Conservation (phyloP, 2,329 filamentous ascomycete species). For the Nothomitra cinnamomea region DNA sequence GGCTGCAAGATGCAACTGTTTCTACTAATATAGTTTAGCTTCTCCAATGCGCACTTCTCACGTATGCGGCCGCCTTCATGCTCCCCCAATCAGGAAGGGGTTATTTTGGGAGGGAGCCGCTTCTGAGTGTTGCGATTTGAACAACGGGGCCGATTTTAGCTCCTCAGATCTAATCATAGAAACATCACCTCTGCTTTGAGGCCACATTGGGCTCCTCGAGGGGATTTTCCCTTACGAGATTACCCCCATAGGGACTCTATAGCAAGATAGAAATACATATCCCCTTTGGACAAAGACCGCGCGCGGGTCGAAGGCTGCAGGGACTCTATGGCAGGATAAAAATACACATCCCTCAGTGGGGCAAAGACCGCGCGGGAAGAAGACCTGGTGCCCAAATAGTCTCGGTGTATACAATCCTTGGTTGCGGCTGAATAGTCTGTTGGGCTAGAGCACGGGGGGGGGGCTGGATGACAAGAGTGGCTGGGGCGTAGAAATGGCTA, state of each 20-base stretch:
- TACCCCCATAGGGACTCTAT: neutral
- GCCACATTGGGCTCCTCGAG: neutral
- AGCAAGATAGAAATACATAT: too few relatives aligned
- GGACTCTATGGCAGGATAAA: too few relatives aligned
- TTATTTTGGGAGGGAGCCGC: neutral
- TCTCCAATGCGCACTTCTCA: neutral
- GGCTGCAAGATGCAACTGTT: neutral
- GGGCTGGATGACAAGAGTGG: neutral
- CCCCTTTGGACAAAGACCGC: neutral
- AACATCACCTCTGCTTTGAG: too few relatives aligned
- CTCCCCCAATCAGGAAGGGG: neutral
- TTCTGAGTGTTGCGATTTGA: neutral
- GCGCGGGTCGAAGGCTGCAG: too few relatives aligned
- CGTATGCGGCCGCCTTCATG: neutral
- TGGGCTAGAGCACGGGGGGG: too few relatives aligned
- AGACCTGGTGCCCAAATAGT: neutral
- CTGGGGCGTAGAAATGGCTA: neutral
- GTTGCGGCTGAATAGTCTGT: too few relatives aligned
- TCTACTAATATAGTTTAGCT: neutral
- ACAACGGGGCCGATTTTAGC: too few relatives aligned
- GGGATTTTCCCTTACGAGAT: neutral
- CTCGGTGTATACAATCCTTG: neutral
- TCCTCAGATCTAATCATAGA: too few relatives aligned
- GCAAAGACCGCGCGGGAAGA: too few relatives aligned
- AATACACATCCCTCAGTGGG: too few relatives aligned